phyloP scores from a whole-genome alignment of 257 asterid genomes.

The Ocimum tenuiflorum region DNA sequence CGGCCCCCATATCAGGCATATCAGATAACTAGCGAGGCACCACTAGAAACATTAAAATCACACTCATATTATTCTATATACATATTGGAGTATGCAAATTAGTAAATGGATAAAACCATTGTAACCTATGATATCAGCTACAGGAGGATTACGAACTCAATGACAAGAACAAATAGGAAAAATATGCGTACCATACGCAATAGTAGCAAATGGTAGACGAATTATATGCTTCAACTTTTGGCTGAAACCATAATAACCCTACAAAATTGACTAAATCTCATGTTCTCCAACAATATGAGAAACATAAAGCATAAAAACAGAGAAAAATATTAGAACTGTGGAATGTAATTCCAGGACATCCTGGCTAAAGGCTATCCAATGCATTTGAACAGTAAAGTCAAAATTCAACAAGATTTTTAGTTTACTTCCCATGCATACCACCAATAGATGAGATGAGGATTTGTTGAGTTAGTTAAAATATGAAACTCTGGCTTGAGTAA shows the following conservation, averaged over 20 bases:
- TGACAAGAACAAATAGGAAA: conserved; percentile 4
- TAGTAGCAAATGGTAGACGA: conserved; percentile 83
- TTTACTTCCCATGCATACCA: conserved; percentile 6
- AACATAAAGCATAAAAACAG: conserved; percentile 4
- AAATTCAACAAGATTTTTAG: not conserved
- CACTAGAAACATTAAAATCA: conserved; percentile 8
- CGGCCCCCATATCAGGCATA: no score
- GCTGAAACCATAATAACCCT: conserved; percentile 97
- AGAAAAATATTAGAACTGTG: conserved; percentile 6
- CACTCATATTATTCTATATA: not conserved
- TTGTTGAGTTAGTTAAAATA: not conserved
- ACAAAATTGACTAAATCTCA: conserved; percentile 32
- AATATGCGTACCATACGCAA: conserved; percentile 64
- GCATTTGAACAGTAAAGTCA: conserved; percentile 1
- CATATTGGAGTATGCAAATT: not conserved
- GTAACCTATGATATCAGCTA: not conserved
- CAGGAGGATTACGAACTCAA: conserved; percentile 3
- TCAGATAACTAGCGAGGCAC: not conserved
- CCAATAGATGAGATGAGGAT: not conserved
- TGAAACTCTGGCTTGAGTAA: not conserved
- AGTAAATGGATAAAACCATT: not conserved
- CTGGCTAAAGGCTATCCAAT: conserved; percentile 2
- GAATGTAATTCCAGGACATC: conserved; percentile 4
- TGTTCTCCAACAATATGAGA: conserved; percentile 18
- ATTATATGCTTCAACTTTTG: conserved; percentile 91